Percentiles rank a stretch among this genome's conserved stretches.
phyloP scores from a whole-genome alignment of 192 early-diverging fungal species.

The Coemansia sp. region DNA sequence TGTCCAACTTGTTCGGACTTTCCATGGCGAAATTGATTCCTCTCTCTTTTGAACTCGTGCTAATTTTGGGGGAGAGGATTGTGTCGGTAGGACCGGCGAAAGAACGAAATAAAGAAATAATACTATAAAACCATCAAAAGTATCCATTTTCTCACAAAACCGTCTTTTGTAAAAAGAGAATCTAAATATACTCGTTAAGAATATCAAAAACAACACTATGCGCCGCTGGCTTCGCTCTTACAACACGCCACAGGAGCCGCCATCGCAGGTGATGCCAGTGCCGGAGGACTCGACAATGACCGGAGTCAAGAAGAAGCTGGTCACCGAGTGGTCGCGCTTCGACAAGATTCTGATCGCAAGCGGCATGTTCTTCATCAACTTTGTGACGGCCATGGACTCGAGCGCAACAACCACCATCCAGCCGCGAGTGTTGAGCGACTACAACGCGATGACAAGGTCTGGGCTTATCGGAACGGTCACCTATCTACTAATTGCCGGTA shows the following conservation, averaged over 20 bases:
- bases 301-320: slow-evolving; percentile 52
- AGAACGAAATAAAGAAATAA: no score
- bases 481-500: slow-evolving; percentile 34
- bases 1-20: neutral
- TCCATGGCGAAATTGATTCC: no score
- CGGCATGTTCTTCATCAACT: slow-evolving; percentile 49
- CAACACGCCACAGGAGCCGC: slow-evolving; percentile 8
- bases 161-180: no score
- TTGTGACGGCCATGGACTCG: slow-evolving; percentile 36
- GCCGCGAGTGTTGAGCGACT: slow-evolving; percentile 43
- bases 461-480: slow-evolving; percentile 36
- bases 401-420: slow-evolving; percentile 38
- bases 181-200: no score
- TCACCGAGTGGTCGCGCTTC: slow-evolving; percentile 29
- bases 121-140: neutral
- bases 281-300: slow-evolving; percentile 26
- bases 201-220: neutral
- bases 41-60: neutral
- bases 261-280: neutral
- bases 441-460: slow-evolving; percentile 29
- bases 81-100: no score
- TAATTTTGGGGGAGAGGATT: no score
- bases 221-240: neutral
- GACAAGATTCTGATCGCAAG: slow-evolving; percentile 40
- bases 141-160: neutral